phyloP scores from a whole-genome alignment of 352 stramenopile genomes.

The Globisporangium barbulae region DNA sequence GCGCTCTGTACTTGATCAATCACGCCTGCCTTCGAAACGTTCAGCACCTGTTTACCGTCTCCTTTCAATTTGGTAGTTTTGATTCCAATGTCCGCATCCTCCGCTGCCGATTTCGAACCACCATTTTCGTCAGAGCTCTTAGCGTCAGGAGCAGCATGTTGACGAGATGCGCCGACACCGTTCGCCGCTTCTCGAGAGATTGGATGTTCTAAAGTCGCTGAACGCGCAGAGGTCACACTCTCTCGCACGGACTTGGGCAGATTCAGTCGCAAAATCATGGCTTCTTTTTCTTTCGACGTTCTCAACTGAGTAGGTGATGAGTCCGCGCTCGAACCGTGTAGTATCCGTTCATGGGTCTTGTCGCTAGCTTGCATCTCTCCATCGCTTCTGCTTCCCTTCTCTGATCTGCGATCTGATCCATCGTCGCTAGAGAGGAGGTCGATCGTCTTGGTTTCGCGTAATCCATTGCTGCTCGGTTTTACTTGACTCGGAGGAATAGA shows the following conservation, averaged over 20 bases:
- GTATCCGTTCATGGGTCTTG: background rate
- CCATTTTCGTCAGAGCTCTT: background rate
- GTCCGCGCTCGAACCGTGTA: background rate
- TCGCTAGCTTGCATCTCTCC: background rate
- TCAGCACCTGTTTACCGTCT: background rate
- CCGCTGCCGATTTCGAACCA: background rate
- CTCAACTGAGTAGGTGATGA: background rate
- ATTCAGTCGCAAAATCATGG: conserved; percentile 2
- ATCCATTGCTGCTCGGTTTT: conserved; percentile 3
- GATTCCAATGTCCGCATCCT: background rate
- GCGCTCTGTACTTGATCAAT: background rate
- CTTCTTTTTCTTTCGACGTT: background rate
- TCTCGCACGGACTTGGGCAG: conserved; percentile 3
- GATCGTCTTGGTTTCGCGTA: conserved; percentile 14
- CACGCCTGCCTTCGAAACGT: background rate
- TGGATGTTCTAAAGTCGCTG: background rate
- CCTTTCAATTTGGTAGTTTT: background rate
- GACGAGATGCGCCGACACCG: background rate
- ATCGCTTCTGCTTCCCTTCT: no score
- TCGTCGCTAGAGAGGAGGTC: conserved; percentile 32
- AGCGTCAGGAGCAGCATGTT: background rate
- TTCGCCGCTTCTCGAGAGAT: background rate
- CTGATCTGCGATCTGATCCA: background rate
- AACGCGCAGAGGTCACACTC: background rate
- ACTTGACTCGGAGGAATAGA: background rate